Evolutionary conservation across 768 basidiomycete genomes (phyloP), one percentile per base, ranked within the genome.

Genomic region (Leucosporidium creatinivorum): DNA sequence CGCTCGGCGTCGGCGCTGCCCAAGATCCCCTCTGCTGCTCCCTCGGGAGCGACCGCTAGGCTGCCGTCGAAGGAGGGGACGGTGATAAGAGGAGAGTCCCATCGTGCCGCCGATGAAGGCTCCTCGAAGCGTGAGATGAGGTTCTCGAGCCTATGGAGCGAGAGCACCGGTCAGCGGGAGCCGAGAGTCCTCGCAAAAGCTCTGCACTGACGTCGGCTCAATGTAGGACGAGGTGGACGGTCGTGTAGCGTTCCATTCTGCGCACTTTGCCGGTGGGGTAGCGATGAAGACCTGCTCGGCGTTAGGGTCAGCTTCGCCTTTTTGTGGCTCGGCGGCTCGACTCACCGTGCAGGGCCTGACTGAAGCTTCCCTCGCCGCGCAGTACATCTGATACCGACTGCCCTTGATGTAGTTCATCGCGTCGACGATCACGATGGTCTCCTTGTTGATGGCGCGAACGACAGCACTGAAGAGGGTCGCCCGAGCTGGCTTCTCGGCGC

Each of bases 361-460:
- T 73, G 87, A 88, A 72, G 86, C 83, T 76, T 99, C 96, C 61
- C 92, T 81, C 7, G 93, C 93, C 1, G 91, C 90, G 76, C 94
- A 97, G 77, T 97, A 96, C 80, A 99, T 86, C 78, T 99, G 96
- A 78, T 99, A 99, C 36, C 96, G 86, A 77, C 92, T 96, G 17
- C 94, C 94, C 77, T 99, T 98, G 83, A 98, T 98, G 79, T 99
- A 97, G 76, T 98, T 98, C 73, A 89, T 83, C 19, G 87, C 85
- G 76, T 99, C 96, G 68, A 93, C 83, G 72, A 99, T 89, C 66
- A 96, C 82, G 74, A 97, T 85, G 0, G 85, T 88, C 74, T 89
- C 86, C 47, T 79, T 77, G 28, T 83, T 82, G 70, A 99, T 82
- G 44, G 84, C 82, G 18, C 96, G 83, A 73, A 88, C 90, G 60